Conservation (phyloP, 139 green algal species). For the Mesotaenium endlicherianum region DNA sequence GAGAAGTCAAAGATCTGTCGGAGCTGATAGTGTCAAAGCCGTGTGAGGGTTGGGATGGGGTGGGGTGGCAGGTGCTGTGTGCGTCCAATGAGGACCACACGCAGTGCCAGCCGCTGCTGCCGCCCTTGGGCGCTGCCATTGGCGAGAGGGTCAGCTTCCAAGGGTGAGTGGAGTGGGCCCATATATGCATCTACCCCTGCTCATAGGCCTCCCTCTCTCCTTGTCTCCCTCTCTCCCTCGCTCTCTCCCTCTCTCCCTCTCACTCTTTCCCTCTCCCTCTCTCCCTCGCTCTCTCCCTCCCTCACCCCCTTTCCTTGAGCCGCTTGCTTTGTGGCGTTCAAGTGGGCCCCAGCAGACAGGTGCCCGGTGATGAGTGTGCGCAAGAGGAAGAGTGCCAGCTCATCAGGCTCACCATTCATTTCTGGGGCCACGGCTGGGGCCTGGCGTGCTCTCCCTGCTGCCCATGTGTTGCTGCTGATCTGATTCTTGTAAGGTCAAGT, state of each 20-base stretch:
- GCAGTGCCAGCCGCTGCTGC: conserved; percentile 25
- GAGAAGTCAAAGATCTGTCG: no score
- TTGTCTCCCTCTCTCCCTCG: neutral
- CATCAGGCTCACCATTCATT: neutral
- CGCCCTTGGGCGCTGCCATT: conserved; percentile 9
- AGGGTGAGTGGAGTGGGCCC: no score
- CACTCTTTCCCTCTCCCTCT: neutral
- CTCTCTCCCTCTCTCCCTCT: neutral
- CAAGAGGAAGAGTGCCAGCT: no score
- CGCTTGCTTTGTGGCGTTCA: no score
- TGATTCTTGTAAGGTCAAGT: no score
- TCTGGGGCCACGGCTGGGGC: neutral
- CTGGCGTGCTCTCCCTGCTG: neutral
- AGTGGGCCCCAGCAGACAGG: no score
- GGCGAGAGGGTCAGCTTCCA: conserved; percentile 31
- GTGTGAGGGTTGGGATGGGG: no score
- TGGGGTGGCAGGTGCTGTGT: conserved; percentile 50
- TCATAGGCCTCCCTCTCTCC: no score
- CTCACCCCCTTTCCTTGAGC: neutral
- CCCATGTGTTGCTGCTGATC: no score
- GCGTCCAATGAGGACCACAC: conserved; percentile 49
- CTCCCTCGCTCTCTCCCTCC: neutral
- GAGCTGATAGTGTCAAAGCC: no score
- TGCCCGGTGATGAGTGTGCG: no score
- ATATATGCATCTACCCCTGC: no score